Evolutionary conservation across 768 basidiomycete genomes (phyloP).

Genomic region (Boletus sp.): DNA sequence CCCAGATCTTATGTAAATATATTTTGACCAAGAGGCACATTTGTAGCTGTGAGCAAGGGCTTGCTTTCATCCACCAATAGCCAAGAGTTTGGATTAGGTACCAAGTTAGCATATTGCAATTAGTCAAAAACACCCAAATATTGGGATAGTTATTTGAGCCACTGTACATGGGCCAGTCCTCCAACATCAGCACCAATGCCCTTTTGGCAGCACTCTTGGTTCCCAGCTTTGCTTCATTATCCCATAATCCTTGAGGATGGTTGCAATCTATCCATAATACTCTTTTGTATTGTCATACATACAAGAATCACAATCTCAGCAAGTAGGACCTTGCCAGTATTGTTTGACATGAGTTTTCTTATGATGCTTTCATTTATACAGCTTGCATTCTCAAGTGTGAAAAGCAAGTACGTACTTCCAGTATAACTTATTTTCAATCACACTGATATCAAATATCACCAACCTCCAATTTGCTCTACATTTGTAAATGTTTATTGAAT

Average conservation of each 20-base stretch:
- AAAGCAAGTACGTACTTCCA: background rate
- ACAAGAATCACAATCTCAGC: background rate
- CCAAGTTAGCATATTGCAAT: too few species aligned
- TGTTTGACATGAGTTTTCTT: background rate
- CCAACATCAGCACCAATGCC: background rate
- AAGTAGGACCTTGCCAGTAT: background rate
- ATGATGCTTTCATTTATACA: background rate
- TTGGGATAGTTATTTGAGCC: too few species aligned
- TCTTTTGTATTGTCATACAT: background rate
- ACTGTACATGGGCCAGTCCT: background rate
- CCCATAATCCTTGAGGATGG: background rate
- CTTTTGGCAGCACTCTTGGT: background rate
- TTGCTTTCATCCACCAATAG: too few species aligned
- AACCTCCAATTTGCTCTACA: background rate
- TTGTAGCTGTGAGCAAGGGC: too few species aligned
- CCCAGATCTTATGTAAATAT: too few species aligned
- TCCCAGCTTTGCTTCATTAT: background rate
- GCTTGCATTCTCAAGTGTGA: background rate
- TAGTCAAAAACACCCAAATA: too few species aligned
- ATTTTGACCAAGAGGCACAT: too few species aligned
- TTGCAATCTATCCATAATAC: background rate
- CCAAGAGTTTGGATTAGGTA: too few species aligned
- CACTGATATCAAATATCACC: background rate
- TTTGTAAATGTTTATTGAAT: background rate
- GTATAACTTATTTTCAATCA: background rate